Conservation (phyloP, 192 early-diverging fungal species). For the Coemansia sp. region DNA sequence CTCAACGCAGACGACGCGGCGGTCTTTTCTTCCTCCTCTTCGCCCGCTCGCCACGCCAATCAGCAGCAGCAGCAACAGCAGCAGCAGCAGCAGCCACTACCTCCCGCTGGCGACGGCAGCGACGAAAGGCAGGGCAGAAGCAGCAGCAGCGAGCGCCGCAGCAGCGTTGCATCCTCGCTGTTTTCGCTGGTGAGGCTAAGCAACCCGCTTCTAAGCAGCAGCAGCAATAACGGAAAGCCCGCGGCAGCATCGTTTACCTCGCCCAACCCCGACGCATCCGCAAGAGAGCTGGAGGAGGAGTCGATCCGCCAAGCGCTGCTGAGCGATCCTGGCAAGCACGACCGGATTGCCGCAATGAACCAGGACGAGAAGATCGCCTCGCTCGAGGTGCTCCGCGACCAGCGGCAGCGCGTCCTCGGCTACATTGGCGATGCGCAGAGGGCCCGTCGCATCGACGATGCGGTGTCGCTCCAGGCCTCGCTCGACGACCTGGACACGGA, state of each 20-base stretch:
- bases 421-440: slow-evolving; percentile 66
- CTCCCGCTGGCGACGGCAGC: neutral
- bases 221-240: neutral
- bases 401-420: slow-evolving; percentile 61
- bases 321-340: slow-evolving; percentile 19
- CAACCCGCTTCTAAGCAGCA: neutral
- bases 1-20: neutral
- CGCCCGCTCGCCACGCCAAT: neutral
- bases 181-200: slow-evolving; percentile 19
- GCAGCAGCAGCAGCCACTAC: slow-evolving; percentile 1
- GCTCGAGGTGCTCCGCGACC: slow-evolving; percentile 68
- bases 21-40: no score
- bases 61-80: slow-evolving; percentile 6
- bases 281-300: slow-evolving; percentile 13
- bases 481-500: slow-evolving; percentile 66
- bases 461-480: slow-evolving; percentile 61
- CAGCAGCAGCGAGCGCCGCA: slow-evolving; percentile 9
- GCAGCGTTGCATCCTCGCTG: slow-evolving; percentile 27
- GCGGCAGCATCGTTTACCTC: neutral
- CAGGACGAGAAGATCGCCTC: slow-evolving; percentile 36
- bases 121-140: neutral
- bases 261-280: neutral
- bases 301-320: slow-evolving; percentile 15
- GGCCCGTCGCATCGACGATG: slow-evolving; percentile 74
- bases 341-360: slow-evolving; percentile 16